These are phyloP conservation scores for Cystofilobasidium ferigula DNA, from an alignment of 768 basidiomycete species.

Conservation along the genomic window DNA sequence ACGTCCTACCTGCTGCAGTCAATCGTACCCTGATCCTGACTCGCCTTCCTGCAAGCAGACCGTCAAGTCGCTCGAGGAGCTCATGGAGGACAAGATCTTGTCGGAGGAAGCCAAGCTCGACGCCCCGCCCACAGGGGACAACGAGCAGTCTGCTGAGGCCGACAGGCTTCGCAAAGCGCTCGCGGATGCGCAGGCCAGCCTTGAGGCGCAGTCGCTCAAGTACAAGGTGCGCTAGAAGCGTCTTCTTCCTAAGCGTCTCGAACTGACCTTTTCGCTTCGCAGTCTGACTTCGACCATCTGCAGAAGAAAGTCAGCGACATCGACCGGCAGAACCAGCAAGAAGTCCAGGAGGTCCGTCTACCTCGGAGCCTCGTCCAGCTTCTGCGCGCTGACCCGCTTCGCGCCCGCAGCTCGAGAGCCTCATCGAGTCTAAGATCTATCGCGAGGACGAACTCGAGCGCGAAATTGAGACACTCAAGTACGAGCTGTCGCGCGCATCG, in stretches of 20 bases:
- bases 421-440: constrained; percentile 86
- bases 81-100: constrained; percentile 52
- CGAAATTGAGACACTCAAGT: constrained; percentile 65
- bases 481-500: constrained; percentile 49
- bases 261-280: neutral
- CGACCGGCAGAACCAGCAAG: constrained; percentile 18
- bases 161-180: constrained; percentile 20
- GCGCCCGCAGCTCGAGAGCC: constrained; percentile 63
- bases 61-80: constrained; percentile 64
- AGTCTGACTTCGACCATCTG: constrained; percentile 16
- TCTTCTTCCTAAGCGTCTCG: neutral
- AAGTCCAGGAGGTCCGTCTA: constrained; percentile 21
- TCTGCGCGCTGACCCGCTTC: no score
- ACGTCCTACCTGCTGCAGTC: neutral
- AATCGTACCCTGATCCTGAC: neutral
- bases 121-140: constrained; percentile 20
- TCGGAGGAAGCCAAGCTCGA: constrained; percentile 43
- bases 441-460: constrained; percentile 71
- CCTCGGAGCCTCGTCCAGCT: no score
- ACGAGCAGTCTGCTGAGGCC: neutral
- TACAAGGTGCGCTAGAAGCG: constrained; percentile 9
- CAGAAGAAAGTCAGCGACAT: constrained; percentile 23
- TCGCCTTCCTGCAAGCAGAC: constrained; percentile 43
- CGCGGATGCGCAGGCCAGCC: constrained; percentile 34
- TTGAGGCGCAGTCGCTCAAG: constrained; percentile 13